phyloP scores from a whole-genome alignment of 192 early-diverging fungal species.

The Ambispora gerdemannii region DNA sequence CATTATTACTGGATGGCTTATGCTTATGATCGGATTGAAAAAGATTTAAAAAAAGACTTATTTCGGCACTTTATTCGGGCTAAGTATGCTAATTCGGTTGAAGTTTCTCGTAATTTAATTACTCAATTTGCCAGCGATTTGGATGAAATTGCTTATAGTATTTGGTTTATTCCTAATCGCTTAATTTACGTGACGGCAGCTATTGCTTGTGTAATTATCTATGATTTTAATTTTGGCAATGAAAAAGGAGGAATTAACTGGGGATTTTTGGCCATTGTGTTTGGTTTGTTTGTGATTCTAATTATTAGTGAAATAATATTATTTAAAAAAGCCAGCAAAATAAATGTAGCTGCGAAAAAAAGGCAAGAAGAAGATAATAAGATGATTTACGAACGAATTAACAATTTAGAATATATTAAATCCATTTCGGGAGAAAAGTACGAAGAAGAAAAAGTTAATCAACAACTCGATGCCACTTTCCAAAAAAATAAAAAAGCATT shows the following conservation, averaged over 20 bases:
- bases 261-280: not conserved
- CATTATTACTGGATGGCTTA: conserved; percentile 15
- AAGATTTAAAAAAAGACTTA: conserved; percentile 5
- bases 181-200: conserved; percentile 3
- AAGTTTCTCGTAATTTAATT: conserved; percentile 8
- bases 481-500: too few relatives aligned
- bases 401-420: too few relatives aligned
- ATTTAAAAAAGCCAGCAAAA: conserved; percentile 6
- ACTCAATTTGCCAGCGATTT: not conserved
- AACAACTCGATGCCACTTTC: too few relatives aligned
- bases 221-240: conserved; percentile 8
- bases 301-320: not conserved
- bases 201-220: not conserved
- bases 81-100: not conserved
- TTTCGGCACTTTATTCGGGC: conserved; percentile 8
- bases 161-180: conserved; percentile 20
- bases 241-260: not conserved
- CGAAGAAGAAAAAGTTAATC: too few relatives aligned
- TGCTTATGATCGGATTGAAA: not conserved
- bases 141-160: conserved; percentile 9
- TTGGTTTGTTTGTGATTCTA: not conserved
- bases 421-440: too few relatives aligned
- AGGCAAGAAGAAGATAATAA: too few relatives aligned
- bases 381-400: too few relatives aligned
- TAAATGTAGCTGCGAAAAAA: too few relatives aligned